A percentile compares a stretch with the other conserved stretches of the same genome.
Evolutionary conservation across 208 protist genomes (phyloP).

Genomic region (Histomonas meleagridis): DNA sequence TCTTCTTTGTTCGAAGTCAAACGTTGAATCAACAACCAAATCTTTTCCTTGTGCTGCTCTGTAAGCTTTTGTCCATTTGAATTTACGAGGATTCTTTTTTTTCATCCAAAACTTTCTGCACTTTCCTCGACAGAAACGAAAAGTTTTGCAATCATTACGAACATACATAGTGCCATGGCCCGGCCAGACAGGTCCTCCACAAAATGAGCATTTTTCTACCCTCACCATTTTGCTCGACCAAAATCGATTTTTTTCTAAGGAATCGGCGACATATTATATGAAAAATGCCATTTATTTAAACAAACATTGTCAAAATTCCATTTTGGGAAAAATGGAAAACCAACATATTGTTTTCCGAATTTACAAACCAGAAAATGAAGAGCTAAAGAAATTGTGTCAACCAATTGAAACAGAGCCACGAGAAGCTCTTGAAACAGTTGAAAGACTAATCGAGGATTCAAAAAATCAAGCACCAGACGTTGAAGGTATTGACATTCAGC

Average conservation of each 20-base stretch:
- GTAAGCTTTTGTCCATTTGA: constrained; percentile 97
- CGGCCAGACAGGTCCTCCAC: constrained; percentile 76
- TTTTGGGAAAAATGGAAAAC: too few relatives aligned
- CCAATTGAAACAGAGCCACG: neutral
- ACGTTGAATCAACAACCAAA: constrained; percentile 83
- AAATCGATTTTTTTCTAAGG: too few relatives aligned
- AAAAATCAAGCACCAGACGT: neutral
- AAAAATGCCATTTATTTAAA: too few relatives aligned
- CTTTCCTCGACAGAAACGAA: constrained; percentile 91
- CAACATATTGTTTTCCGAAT: neutral
- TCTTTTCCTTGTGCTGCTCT: constrained; percentile 88
- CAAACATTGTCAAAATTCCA: too few relatives aligned
- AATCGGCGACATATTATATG: too few relatives aligned
- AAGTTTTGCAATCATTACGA: constrained; percentile 88
- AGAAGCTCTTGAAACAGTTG: neutral
- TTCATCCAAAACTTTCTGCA: constrained; percentile 95
- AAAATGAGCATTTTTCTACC: constrained; percentile 27
- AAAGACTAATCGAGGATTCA: neutral
- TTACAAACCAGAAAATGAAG: neutral
- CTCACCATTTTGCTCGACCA: too few relatives aligned
- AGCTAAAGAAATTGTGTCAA: neutral
- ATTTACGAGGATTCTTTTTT: constrained; percentile 95
- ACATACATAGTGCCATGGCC: constrained; percentile 95
- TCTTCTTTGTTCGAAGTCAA: constrained; percentile 92
- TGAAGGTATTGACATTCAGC: neutral